Evolutionary conservation across 228 moss, liverwort and hornwort genomes (phyloP).

Genomic region (Sphagnum magellanicum): DNA sequence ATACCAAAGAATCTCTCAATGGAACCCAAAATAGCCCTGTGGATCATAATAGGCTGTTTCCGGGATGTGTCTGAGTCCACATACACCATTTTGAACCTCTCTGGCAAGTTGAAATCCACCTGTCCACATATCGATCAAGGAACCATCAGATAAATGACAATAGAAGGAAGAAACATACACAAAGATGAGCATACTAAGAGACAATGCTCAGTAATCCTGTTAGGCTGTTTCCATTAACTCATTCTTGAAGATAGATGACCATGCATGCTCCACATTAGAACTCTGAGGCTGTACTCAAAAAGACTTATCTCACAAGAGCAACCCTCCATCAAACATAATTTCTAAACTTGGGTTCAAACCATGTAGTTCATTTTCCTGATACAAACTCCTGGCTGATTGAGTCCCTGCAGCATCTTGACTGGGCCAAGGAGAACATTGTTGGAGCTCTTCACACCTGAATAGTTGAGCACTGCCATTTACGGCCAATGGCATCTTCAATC

Average conservation of each 20-base stretch:
- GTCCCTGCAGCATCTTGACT: no score
- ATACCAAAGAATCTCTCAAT: constrained; percentile 95
- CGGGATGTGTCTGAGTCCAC: constrained; percentile 70
- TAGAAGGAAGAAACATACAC: not conserved
- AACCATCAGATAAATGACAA: not conserved
- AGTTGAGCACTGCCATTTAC: constrained; percentile 99
- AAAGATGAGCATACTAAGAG: not conserved
- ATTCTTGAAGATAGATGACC: no score
- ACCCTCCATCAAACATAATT: no score
- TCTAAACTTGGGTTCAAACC: no score
- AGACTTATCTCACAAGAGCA: no score
- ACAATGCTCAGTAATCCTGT: not conserved
- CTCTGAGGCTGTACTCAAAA: no score
- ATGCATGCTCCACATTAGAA: no score
- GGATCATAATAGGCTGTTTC: constrained; percentile 97
- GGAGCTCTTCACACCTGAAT: constrained; percentile 39
- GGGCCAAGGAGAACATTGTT: not conserved
- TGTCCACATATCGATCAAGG: constrained; percentile 14
- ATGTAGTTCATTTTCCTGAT: no score
- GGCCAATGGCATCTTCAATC: constrained; percentile 97
- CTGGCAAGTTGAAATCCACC: constrained; percentile 97
- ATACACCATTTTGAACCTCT: constrained; percentile 82
- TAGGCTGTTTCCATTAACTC: not conserved
- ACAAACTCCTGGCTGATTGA: no score
- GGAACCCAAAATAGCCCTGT: constrained; percentile 91